A percentile compares a stretch with the other conserved stretches of the same genome.
phyloP scores from a whole-genome alignment of 2,329 filamentous ascomycete genomes.

The Phaeosphaeria sp. region DNA sequence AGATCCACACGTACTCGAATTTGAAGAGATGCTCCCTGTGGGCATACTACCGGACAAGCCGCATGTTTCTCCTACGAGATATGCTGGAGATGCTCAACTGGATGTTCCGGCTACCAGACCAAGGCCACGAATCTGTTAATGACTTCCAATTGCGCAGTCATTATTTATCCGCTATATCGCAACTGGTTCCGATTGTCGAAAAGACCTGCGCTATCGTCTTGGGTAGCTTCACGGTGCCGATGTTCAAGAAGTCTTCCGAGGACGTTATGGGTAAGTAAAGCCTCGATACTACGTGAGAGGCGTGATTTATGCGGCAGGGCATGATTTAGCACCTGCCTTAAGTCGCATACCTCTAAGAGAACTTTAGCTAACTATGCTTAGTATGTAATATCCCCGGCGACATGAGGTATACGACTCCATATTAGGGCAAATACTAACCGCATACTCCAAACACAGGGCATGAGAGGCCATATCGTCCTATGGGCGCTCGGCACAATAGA shows the following conservation, averaged over 20 bases:
- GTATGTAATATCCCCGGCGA: background rate
- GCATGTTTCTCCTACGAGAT: constrained; percentile 37
- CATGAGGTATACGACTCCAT: background rate
- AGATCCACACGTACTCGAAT: constrained; percentile 33
- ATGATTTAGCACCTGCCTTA: too few species aligned
- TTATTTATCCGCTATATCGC: constrained; percentile 23
- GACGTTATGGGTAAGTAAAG: constrained; percentile 17
- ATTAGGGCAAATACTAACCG: background rate
- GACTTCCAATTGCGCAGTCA: constrained; percentile 20
- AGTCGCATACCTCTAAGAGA: background rate
- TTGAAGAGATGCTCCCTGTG: constrained; percentile 36
- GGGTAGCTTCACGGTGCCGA: constrained; percentile 31
- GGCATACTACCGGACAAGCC: constrained; percentile 39
- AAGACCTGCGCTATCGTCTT: constrained; percentile 32
- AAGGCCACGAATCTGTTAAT: constrained; percentile 13
- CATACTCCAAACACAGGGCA: constrained; percentile 9
- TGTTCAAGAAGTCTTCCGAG: constrained; percentile 26
- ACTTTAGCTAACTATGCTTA: background rate
- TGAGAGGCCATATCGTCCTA: constrained; percentile 35
- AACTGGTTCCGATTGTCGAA: constrained; percentile 32
- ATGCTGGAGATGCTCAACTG: constrained; percentile 40
- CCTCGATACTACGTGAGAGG: too few species aligned
- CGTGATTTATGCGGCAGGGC: too few species aligned
- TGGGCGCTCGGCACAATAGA: constrained; percentile 40
- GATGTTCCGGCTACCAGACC: constrained; percentile 34